phyloP scores from a whole-genome alignment of 192 early-diverging fungal genomes.

The Backusella mclennaniae region DNA sequence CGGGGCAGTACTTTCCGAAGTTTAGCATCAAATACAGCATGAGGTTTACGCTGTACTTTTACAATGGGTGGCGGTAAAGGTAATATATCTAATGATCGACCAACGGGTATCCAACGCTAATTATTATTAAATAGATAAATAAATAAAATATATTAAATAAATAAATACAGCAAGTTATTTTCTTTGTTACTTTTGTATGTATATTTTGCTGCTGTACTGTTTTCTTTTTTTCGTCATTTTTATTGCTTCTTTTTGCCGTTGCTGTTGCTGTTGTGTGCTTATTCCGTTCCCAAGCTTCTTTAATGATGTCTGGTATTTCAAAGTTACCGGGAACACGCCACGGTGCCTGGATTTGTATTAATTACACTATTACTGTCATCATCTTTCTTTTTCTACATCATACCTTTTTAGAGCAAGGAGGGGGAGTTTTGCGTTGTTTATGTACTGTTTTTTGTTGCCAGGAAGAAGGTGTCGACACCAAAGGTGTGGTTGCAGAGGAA shows the following conservation, averaged over 20 bases:
- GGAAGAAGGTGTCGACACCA: slow-evolving; percentile 1
- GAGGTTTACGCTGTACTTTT: slow-evolving; percentile 21
- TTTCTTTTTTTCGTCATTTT: not conserved
- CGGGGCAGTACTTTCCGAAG: slow-evolving; percentile 33
- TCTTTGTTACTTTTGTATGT: slow-evolving; percentile 5
- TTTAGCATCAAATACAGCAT: slow-evolving; percentile 37
- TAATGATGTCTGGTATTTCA: slow-evolving; percentile 39
- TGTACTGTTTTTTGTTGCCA: not conserved
- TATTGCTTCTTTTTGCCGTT: not conserved
- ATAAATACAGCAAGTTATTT: not conserved
- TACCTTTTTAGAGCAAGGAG: slow-evolving; percentile 7
- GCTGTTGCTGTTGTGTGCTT: not conserved
- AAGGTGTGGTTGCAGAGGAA: not conserved
- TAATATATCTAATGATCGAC: slow-evolving; percentile 25
- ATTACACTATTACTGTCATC: not conserved
- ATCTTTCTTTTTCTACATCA: not conserved
- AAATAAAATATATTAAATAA: not conserved
- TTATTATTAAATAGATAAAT: not conserved
- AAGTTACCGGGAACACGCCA: slow-evolving; percentile 20
- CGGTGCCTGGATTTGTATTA: slow-evolving; percentile 10
- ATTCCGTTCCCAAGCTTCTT: slow-evolving; percentile 23
- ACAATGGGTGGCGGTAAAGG: slow-evolving; percentile 28
- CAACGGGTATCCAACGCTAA: slow-evolving; percentile 37
- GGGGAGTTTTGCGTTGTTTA: not conserved
- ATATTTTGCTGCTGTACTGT: not conserved